Conservation (phyloP, 768 basidiomycete species). For the Boletus reticuloceps region DNA sequence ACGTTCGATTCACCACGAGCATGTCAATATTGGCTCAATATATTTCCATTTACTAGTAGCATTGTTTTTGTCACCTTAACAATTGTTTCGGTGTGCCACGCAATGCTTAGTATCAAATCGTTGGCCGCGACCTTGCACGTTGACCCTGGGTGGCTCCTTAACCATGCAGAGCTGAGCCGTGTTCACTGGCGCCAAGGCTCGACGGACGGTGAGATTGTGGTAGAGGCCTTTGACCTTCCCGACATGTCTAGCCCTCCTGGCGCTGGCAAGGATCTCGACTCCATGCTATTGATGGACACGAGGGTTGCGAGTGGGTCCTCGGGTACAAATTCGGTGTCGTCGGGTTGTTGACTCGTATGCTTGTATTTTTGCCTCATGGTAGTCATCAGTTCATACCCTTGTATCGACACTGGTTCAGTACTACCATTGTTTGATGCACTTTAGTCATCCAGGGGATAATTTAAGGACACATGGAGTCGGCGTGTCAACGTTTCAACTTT, state of each 20-base stretch:
- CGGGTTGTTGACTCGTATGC: neutral
- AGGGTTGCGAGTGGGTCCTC: neutral
- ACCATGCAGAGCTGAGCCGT: constrained; percentile 43
- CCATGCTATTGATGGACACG: neutral
- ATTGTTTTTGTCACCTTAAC: constrained; percentile 4
- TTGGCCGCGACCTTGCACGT: constrained; percentile 41
- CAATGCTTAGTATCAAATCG: constrained; percentile 42
- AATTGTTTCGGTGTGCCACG: constrained; percentile 33
- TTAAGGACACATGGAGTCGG: too few relatives aligned
- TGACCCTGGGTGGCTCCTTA: constrained; percentile 43
- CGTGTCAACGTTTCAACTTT: too few relatives aligned
- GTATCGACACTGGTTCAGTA: too few relatives aligned
- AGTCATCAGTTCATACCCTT: too few relatives aligned
- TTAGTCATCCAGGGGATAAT: too few relatives aligned
- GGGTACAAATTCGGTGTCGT: neutral
- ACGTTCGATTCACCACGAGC: neutral
- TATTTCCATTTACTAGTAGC: neutral
- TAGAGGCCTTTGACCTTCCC: constrained; percentile 12
- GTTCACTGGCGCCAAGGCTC: constrained; percentile 38
- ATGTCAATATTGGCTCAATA: neutral
- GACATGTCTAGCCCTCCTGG: neutral
- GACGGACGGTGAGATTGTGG: constrained; percentile 36
- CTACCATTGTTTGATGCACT: too few relatives aligned
- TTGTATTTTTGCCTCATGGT: neutral
- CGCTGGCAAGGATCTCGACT: neutral